Evolutionary conservation across 2,329 filamentous ascomycete genomes (phyloP).

Genomic region (Xylariaceae sp.): DNA sequence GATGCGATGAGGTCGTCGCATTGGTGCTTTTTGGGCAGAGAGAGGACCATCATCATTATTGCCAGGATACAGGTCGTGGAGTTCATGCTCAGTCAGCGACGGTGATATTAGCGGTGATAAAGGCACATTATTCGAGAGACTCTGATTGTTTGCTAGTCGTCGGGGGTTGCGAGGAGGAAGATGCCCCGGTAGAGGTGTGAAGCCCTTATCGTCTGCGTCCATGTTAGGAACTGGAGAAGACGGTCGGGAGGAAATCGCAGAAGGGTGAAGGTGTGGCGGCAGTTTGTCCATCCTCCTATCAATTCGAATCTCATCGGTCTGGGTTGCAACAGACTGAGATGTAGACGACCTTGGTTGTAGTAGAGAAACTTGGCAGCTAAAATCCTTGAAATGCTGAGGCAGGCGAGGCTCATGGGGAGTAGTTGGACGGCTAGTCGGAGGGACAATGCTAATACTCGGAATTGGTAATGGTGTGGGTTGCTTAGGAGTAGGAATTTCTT

Average conservation of each 20-base stretch:
- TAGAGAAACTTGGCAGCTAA: conserved; percentile 77
- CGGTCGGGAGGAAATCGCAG: conserved; percentile 69
- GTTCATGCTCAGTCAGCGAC: conserved; percentile 44
- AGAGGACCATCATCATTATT: conserved; percentile 83
- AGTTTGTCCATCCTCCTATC: conserved; percentile 78
- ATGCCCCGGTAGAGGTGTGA: conserved; percentile 58
- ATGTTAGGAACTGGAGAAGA: conserved; percentile 53
- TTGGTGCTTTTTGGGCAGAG: conserved; percentile 62
- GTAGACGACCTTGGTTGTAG: conserved; percentile 48
- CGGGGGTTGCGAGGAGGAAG: conserved; percentile 66
- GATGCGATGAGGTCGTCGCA: conserved; percentile 74
- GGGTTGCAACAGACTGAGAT: conserved; percentile 64
- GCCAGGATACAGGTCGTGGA: conserved; percentile 72
- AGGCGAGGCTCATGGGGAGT: conserved; percentile 77
- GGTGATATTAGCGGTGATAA: conserved; percentile 53
- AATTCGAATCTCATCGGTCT: conserved; percentile 90
- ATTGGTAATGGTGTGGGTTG: conserved; percentile 56
- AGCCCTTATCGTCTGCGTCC: conserved; percentile 49
- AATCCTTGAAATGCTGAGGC: conserved; percentile 82
- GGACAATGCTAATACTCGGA: conserved; percentile 89
- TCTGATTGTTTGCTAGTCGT: conserved; percentile 55
- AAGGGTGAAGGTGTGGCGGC: conserved; percentile 79
- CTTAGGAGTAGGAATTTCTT: conserved; percentile 38
- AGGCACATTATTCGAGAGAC: conserved; percentile 52
- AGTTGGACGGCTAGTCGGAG: conserved; percentile 81